phyloP scores from a whole-genome alignment of 306 rosid genomes.

The Gynostemma pentaphyllum region DNA sequence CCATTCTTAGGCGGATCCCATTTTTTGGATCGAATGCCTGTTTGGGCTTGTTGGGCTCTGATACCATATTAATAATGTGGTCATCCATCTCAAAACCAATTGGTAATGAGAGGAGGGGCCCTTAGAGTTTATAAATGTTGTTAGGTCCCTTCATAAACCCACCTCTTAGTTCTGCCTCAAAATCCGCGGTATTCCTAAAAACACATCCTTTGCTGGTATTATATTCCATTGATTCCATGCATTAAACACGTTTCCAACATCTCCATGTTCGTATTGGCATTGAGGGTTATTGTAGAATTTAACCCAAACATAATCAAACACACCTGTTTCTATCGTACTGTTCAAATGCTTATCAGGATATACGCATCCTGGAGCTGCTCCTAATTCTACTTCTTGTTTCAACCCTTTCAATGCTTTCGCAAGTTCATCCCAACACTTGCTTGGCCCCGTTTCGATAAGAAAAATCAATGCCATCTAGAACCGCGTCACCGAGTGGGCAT shows the following conservation, averaged over 20 bases:
- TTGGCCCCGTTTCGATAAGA: conserved; percentile 31
- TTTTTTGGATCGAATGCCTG: no score
- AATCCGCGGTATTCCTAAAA: conserved; percentile 63
- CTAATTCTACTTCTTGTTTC: conserved; percentile 17
- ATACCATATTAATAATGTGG: no score
- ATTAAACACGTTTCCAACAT: conserved; percentile 20
- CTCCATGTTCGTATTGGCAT: conserved; percentile 25
- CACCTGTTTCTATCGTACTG: conserved; percentile 30
- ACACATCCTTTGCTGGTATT: conserved; percentile 25
- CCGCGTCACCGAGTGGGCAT: conserved; percentile 40
- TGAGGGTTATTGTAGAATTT: conserved; percentile 70
- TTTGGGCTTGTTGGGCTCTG: no score
- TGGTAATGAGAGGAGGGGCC: no score
- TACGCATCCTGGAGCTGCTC: conserved; percentile 59
- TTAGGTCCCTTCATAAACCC: no score
- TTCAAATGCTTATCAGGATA: conserved; percentile 33
- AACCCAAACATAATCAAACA: conserved; percentile 56
- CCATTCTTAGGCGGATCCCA: no score
- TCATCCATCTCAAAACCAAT: no score
- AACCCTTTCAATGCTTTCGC: conserved; percentile 21
- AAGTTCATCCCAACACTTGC: conserved; percentile 26
- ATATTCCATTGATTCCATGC: conserved; percentile 55
- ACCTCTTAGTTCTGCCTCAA: no score
- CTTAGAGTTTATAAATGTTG: no score
- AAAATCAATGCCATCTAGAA: conserved; percentile 50